Evolutionary conservation across 495 filamentous ascomycete genomes (phyloP).

Genomic region (Aspergillus funiculosus): DNA sequence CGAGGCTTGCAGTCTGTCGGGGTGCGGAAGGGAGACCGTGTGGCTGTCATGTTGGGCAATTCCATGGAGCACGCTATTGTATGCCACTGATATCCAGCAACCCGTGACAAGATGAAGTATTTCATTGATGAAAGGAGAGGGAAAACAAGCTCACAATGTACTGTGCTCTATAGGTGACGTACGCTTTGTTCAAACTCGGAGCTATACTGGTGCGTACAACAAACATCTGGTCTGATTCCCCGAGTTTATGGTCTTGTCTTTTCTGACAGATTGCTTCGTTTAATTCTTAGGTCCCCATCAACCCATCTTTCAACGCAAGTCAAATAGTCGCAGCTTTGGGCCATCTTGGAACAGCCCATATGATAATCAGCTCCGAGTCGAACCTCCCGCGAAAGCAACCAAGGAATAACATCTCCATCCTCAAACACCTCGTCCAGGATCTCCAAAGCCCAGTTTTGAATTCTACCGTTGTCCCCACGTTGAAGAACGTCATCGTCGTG

Average conservation of each 20-base stretch:
- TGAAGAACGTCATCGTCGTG: constrained; percentile 66
- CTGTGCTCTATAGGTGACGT: constrained; percentile 50
- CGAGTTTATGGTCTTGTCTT: background rate
- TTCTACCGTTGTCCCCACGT: constrained; percentile 60
- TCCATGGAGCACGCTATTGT: constrained; percentile 73
- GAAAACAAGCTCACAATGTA: constrained; percentile 3
- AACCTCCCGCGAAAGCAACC: constrained; percentile 78
- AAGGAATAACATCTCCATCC: constrained; percentile 65
- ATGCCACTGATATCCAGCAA: constrained; percentile 17
- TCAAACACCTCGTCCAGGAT: constrained; percentile 59
- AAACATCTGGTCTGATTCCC: background rate
- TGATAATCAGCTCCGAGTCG: constrained; percentile 80
- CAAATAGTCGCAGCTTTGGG: constrained; percentile 75
- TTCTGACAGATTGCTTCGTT: background rate
- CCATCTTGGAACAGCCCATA: constrained; percentile 67
- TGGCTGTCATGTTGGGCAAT: constrained; percentile 84
- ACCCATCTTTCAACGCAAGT: constrained; percentile 77
- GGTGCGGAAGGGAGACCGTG: constrained; percentile 77
- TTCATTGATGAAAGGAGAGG: background rate
- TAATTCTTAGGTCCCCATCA: constrained; percentile 64
- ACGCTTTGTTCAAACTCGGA: constrained; percentile 88
- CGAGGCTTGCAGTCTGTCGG: constrained; percentile 65
- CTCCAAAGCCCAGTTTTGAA: constrained; percentile 48
- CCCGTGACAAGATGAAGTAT: background rate
- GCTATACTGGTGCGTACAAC: constrained; percentile 64